Percentiles rank a stretch among this genome's conserved stretches.
Conservation (phyloP, 345 rosid genomes). For the Salix suchowensis region DNA sequence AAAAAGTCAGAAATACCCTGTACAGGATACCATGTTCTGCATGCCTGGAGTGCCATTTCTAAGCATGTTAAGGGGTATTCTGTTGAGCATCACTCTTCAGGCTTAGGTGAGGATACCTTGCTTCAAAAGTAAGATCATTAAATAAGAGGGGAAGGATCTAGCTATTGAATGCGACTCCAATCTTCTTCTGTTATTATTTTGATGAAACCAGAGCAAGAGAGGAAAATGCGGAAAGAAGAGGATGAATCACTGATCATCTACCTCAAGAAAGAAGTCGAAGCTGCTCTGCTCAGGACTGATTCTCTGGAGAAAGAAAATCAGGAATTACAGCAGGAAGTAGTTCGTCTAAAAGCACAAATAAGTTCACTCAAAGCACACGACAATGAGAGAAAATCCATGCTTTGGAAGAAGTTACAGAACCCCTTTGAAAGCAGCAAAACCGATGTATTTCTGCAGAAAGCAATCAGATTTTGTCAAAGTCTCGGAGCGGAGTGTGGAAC, state of each 20-base stretch:
- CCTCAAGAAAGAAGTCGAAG: slow-evolving; percentile 66
- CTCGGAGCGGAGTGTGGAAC: slow-evolving; percentile 28
- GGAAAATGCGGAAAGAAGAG: slow-evolving; percentile 44
- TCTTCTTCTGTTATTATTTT: slow-evolving; percentile 3
- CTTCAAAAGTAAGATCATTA: slow-evolving; percentile 33
- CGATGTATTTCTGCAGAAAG: slow-evolving; percentile 41
- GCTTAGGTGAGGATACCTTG: slow-evolving; percentile 32
- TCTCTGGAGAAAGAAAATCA: slow-evolving; percentile 69
- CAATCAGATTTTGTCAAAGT: slow-evolving; percentile 34
- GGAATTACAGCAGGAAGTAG: slow-evolving; percentile 63
- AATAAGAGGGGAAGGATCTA: slow-evolving; percentile 15
- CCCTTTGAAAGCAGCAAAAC: slow-evolving; percentile 36
- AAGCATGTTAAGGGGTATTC: slow-evolving; percentile 21
- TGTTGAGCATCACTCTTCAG: slow-evolving; percentile 8
- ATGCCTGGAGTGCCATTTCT: slow-evolving; percentile 10
- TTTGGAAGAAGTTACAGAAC: slow-evolving; percentile 87
- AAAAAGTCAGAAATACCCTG: slow-evolving; percentile 26
- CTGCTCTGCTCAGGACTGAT: slow-evolving; percentile 43
- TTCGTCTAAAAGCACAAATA: slow-evolving; percentile 64
- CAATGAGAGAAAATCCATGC: slow-evolving; percentile 74
- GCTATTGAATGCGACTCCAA: slow-evolving; percentile 10
- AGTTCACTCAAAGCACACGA: slow-evolving; percentile 72
- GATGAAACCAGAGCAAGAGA: slow-evolving; percentile 14
- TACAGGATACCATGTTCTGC: background rate
- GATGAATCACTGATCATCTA: slow-evolving; percentile 46